Percentiles rank a stretch among this genome's conserved stretches.
These are phyloP conservation scores for Digitaria exilis DNA, from an alignment of 202 grass and related monocot species.

Conservation along the genomic window DNA sequence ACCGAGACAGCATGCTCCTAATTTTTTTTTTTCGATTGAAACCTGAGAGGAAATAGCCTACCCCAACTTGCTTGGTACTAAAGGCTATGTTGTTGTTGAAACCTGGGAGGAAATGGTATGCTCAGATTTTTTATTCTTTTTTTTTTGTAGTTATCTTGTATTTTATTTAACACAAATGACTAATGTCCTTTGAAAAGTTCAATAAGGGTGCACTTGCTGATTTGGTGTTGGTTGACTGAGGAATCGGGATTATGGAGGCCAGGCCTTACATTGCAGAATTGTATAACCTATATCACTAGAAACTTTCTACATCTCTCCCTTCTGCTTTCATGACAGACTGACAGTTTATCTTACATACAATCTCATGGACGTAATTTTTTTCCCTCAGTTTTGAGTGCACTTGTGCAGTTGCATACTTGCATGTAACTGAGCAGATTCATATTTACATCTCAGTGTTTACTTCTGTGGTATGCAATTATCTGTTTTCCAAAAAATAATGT, in stretches of 20 bases:
- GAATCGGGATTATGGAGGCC: slow-evolving; percentile 15
- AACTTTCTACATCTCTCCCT: slow-evolving; percentile 15
- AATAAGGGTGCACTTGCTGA: not conserved
- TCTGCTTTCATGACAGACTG: not conserved
- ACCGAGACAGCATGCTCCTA: no score
- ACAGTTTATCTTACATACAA: slow-evolving; percentile 4
- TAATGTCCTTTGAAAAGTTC: not conserved
- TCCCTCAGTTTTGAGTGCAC: not conserved
- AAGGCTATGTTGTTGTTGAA: no score
- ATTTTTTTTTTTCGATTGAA: slow-evolving; percentile 1
- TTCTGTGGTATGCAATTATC: no score
- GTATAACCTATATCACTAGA: slow-evolving; percentile 16
- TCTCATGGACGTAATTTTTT: not conserved
- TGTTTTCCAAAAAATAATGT: slow-evolving; percentile 21
- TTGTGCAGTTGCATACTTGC: slow-evolving; percentile 17
- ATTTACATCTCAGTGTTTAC: not conserved
- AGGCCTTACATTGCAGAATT: slow-evolving; percentile 21
- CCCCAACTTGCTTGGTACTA: no score
- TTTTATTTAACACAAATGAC: slow-evolving; percentile 1
- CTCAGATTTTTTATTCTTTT: slow-evolving; percentile 12
- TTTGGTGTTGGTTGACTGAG: slow-evolving; percentile 25
- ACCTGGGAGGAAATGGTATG: not conserved
- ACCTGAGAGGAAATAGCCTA: no score
- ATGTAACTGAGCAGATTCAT: slow-evolving; percentile 5
- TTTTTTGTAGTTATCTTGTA: slow-evolving; percentile 22